These are phyloP conservation scores for Actinomortierella wolfii DNA, from an alignment of 371 early-diverging fungal species.

Conservation along the genomic window DNA sequence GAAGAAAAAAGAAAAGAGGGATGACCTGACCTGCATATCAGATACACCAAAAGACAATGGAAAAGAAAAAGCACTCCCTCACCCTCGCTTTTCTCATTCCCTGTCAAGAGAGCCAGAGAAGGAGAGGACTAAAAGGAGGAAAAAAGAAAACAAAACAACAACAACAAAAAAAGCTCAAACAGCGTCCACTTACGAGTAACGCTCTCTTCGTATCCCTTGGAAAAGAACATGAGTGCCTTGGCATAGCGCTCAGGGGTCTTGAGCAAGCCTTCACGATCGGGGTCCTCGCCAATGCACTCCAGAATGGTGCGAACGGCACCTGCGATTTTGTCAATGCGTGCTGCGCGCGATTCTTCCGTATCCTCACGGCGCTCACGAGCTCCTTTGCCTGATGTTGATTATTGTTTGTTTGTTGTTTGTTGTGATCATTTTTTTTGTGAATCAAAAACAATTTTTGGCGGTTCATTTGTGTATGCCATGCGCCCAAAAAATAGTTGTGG, in stretches of 20 bases:
- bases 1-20: too few relatives aligned
- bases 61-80: too few relatives aligned
- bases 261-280: constrained; percentile 90
- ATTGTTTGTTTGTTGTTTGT: background rate
- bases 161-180: background rate
- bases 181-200: constrained; percentile 63
- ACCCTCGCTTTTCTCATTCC: too few relatives aligned
- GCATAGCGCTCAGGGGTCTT: constrained; percentile 98
- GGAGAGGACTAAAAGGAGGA: background rate
- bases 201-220: constrained; percentile 94
- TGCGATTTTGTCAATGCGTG: constrained; percentile 76
- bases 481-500: background rate
- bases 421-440: background rate
- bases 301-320: constrained; percentile 89
- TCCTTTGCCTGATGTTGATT: constrained; percentile 30
- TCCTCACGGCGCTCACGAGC: constrained; percentile 81
- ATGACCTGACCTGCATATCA: too few relatives aligned
- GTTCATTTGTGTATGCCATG: too few relatives aligned
- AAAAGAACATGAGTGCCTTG: constrained; percentile 95
- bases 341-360: constrained; percentile 67
- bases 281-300: constrained; percentile 95
- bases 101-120: too few relatives aligned
- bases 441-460: too few relatives aligned
- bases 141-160: background rate
- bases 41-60: too few relatives aligned